Base-by-base conservation (phyloP, 2,329 filamentous ascomycete species). In the Xylaria sp. region DNA sequence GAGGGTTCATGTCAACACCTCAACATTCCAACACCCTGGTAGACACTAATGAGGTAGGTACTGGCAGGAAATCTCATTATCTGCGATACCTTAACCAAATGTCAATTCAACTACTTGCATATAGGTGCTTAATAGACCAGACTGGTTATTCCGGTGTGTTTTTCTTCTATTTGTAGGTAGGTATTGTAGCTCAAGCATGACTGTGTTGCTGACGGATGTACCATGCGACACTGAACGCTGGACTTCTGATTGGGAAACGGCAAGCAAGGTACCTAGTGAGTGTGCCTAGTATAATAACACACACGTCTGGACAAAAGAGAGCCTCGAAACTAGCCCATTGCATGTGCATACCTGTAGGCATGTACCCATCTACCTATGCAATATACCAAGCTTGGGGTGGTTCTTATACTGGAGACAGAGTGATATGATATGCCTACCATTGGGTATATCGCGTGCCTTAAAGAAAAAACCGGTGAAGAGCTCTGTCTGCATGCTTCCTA, bases 401-500 rank as follows among this genome's bases (percentile, higher is more conserved):
- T 49, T 57, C 27, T 54, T 60, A 52, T 33, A 31, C 31, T 55
- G 37, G 40, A 56, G 60, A 46, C 41, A n/a, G 46, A 41, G 49
- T 37, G 13, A 57, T 41, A 57, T 53, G 60, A n/a, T 35, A 35
- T 13, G 13, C 31, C 29, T 29, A 11, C 52, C 41, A 37, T 59
- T 43, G 55, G 41, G 44, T 23, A n/a, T 38, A 38, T 55, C 23
- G 54, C 55, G 46, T 56, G 53, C 51, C 27, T 44, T 10, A 33
- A 52, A 55, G 58, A 17, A 33, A 52, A 55, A 60, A 17, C 49
- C 53, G 53, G 63, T 56, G 54, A 65, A 54, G 56, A 55, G n/a
- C n/a, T n/a, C n/a, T 27, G 33, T 62, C 61, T 51, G 58, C 52
- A 33, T 54, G 48, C 40, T 59, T 59, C 55, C 56, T 25, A 57